Conservation (phyloP, 2,329 filamentous ascomycete genomes). For the Herpotrichia juniperi region DNA sequence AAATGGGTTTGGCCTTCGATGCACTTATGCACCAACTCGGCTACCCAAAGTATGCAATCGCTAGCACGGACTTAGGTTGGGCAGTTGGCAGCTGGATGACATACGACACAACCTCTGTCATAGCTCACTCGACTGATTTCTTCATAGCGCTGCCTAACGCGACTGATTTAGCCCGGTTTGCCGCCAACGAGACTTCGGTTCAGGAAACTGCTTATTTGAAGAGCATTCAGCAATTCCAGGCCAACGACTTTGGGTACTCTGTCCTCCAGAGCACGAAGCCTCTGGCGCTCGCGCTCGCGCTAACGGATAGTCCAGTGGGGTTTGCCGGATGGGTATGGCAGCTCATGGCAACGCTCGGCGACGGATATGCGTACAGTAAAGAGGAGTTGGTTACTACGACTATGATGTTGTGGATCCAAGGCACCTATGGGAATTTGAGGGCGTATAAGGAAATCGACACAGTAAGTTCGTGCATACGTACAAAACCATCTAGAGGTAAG, state of each 20-base stretch:
- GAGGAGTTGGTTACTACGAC: neutral
- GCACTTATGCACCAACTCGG: constrained; percentile 63
- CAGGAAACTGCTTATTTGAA: constrained; percentile 12
- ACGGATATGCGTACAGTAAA: neutral
- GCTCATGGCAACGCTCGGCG: constrained; percentile 6
- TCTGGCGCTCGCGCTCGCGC: constrained; percentile 5
- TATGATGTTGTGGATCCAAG: neutral
- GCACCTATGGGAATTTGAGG: neutral
- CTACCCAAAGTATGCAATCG: constrained; percentile 61
- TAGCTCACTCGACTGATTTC: constrained; percentile 13
- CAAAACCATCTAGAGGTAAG: too few species aligned
- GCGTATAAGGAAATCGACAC: neutral
- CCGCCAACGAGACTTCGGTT: constrained; percentile 9
- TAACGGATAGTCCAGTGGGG: constrained; percentile 15
- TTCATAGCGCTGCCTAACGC: neutral
- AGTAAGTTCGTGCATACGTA: neutral
- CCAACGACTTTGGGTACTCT: constrained; percentile 7
- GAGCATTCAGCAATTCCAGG: neutral
- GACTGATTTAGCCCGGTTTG: constrained; percentile 4
- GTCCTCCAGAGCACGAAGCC: neutral
- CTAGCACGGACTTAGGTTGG: constrained; percentile 12
- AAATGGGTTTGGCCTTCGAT: constrained; percentile 61
- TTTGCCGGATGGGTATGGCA: constrained; percentile 13
- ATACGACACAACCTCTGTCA: constrained; percentile 3
- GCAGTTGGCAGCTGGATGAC: constrained; percentile 1